Conservation (phyloP, 1,139 yeast genomes). For the Pichia kudriavzevii region DNA sequence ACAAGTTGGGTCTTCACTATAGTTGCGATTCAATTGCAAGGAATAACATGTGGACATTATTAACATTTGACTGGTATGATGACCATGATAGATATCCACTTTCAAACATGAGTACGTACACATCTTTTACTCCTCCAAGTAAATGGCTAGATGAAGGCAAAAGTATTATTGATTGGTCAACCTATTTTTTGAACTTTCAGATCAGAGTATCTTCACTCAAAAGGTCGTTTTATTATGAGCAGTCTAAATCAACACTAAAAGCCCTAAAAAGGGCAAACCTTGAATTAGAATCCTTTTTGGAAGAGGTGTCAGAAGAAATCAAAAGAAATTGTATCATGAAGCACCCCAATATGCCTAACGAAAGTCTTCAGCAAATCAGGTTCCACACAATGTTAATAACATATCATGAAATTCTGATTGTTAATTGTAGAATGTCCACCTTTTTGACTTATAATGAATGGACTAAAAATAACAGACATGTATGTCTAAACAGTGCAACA, state of each 20-base stretch:
- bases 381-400: constrained; percentile 16
- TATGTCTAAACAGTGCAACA: constrained; percentile 19
- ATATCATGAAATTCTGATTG: constrained; percentile 22
- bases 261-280: constrained; percentile 21
- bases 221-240: constrained; percentile 21
- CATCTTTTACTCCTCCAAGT: constrained; percentile 25
- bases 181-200: constrained; percentile 17
- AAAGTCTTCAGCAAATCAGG: constrained; percentile 14
- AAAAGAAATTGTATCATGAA: no score
- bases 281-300: constrained; percentile 18
- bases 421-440: constrained; percentile 24
- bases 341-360: constrained; percentile 5
- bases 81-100: constrained; percentile 25
- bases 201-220: constrained; percentile 19
- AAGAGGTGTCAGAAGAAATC: constrained; percentile 17
- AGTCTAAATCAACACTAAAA: constrained; percentile 16
- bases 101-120: constrained; percentile 15
- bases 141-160: constrained; percentile 15
- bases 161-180: constrained; percentile 18
- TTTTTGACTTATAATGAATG: constrained; percentile 22
- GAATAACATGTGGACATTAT: constrained; percentile 30
- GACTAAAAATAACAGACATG: constrained; percentile 17
- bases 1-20: constrained; percentile 26
- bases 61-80: constrained; percentile 32
- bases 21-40: constrained; percentile 13